Evolutionary conservation across 2,329 filamentous ascomycete genomes (phyloP).

Genomic region (Colletotrichum kahawae): DNA sequence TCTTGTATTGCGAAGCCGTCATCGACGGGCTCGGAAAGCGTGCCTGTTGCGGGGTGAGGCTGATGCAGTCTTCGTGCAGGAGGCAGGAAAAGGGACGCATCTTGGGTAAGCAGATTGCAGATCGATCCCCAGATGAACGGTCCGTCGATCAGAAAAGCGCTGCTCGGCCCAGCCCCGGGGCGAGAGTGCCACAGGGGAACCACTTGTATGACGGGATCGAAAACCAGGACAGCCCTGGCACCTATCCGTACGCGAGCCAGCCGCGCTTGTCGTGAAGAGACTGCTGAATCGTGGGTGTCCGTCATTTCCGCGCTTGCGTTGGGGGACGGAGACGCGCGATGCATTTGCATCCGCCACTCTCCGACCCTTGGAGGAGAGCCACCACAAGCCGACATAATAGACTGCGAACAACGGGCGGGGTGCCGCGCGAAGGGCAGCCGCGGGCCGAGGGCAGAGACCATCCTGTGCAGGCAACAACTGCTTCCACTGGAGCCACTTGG

Average conservation of each 20-base stretch:
- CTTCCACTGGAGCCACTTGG: neutral
- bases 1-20: neutral
- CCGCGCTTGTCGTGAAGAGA: conserved; percentile 14
- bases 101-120: conserved; percentile 14
- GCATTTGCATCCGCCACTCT: neutral
- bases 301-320: conserved; percentile 19
- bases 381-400: neutral
- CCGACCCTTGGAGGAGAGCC: neutral
- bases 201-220: conserved; percentile 5
- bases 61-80: neutral
- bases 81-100: neutral
- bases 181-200: conserved; percentile 2
- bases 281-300: neutral
- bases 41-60: conserved; percentile 15
- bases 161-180: neutral
- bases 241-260: neutral
- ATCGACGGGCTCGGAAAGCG: neutral
- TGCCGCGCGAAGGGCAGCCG: neutral
- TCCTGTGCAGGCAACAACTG: neutral
- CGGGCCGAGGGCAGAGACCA: neutral
- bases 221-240: neutral
- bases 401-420: neutral
- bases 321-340: conserved; percentile 11
- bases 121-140: conserved; percentile 16
- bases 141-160: conserved; percentile 13